Evolutionary conservation across 1,139 yeast species (phyloP).

Genomic region (Blastobotrys proliferans): DNA sequence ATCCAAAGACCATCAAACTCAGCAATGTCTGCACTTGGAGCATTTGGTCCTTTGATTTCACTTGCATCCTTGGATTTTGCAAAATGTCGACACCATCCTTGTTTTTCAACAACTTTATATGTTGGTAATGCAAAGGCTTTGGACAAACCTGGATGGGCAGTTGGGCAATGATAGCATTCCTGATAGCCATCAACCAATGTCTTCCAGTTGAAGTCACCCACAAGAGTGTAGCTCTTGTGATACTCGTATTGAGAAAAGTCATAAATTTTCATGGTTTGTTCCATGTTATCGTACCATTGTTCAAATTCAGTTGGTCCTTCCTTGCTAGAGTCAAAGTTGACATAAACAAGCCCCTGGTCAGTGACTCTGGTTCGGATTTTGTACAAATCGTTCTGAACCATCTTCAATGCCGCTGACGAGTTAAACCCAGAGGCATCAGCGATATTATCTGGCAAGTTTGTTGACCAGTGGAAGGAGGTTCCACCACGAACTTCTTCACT

Average conservation of each 20-base stretch:
- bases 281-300: constrained; percentile 12
- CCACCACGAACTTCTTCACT: constrained; percentile 8
- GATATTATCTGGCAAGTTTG: constrained; percentile 2
- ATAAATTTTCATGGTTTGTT: constrained; percentile 10
- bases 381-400: constrained; percentile 9
- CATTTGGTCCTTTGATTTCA: constrained; percentile 7
- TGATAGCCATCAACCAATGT: constrained; percentile 14
- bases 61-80: constrained; percentile 8
- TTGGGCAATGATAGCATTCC: constrained; percentile 15
- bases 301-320: constrained; percentile 14
- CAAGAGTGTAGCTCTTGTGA: constrained; percentile 11
- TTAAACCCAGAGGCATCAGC: not conserved
- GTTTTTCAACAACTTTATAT: constrained; percentile 10
- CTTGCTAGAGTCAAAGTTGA: constrained; percentile 10
- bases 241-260: constrained; percentile 14
- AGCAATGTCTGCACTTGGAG: constrained; percentile 7
- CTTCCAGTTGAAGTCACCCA: constrained; percentile 14
- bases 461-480: constrained; percentile 10
- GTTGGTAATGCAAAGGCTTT: constrained; percentile 15
- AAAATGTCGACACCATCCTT: constrained; percentile 15
- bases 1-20: constrained; percentile 15
- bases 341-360: constrained; percentile 11
- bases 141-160: constrained; percentile 15
- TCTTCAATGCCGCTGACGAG: constrained; percentile 7
- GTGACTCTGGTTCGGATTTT: constrained; percentile 7